These are phyloP conservation scores for Botrytis pseudocinerea DNA, from an alignment of 2,329 filamentous ascomycete genomes.

Conservation along the genomic window DNA sequence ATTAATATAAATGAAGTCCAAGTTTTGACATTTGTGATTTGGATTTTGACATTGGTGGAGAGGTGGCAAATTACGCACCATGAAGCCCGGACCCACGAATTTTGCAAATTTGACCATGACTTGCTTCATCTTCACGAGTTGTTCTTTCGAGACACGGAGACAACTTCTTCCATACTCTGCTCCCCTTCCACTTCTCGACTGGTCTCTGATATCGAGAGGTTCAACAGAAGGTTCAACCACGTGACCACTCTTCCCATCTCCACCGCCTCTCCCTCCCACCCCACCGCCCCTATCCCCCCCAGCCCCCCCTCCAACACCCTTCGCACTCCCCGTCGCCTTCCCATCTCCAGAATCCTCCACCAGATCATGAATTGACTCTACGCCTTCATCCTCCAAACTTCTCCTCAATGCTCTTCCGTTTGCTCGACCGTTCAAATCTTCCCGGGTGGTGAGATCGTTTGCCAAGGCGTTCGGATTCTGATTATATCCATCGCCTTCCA, in stretches of 20 bases:
- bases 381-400: slow-evolving; percentile 41
- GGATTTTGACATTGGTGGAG: background rate
- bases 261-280: slow-evolving; percentile 23
- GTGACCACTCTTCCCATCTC: slow-evolving; percentile 23
- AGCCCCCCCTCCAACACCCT: slow-evolving; percentile 11
- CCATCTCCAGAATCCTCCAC: slow-evolving; percentile 17
- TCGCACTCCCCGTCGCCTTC: slow-evolving; percentile 4
- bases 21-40: background rate
- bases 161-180: slow-evolving; percentile 15
- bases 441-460: slow-evolving; percentile 61
- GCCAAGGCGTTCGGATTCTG: slow-evolving; percentile 60
- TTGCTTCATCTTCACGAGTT: slow-evolving; percentile 30
- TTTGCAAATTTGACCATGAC: slow-evolving; percentile 43
- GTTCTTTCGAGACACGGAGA: slow-evolving; percentile 9
- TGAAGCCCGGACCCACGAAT: slow-evolving; percentile 54
- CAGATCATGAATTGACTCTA: slow-evolving; percentile 35
- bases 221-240: slow-evolving; percentile 22
- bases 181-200: slow-evolving; percentile 12
- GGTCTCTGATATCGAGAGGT: slow-evolving; percentile 12
- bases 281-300: slow-evolving; percentile 20
- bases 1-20: background rate
- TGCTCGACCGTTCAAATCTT: slow-evolving; percentile 61
- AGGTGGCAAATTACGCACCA: slow-evolving; percentile 30
- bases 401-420: slow-evolving; percentile 56
- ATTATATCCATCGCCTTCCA: slow-evolving; percentile 55